Evolutionary conservation across 2,329 filamentous ascomycete species (phyloP).

Genomic region (Dactylellina parvicollis): DNA sequence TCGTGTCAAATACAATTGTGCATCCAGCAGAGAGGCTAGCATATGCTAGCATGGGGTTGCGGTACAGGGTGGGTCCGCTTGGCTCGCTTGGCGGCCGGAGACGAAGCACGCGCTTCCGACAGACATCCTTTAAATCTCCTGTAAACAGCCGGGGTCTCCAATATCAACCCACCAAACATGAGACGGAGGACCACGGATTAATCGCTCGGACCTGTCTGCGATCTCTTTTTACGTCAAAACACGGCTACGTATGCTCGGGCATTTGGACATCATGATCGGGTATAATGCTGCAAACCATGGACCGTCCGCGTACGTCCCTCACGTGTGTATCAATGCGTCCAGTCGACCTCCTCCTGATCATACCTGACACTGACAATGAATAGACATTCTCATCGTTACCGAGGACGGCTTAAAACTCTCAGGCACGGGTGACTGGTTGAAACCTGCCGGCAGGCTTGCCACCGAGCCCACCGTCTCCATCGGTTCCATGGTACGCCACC

Average conservation of each 20-base stretch:
- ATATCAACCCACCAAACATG: conserved; percentile 32
- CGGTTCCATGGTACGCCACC: conserved; percentile 49
- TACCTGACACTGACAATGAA: not conserved
- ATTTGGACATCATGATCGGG: not conserved
- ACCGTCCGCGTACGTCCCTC: not conserved
- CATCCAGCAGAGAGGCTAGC: too few relatives aligned
- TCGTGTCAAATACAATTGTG: too few relatives aligned
- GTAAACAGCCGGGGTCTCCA: conserved; percentile 13
- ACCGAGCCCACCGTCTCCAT: conserved; percentile 13
- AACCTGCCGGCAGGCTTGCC: conserved; percentile 30
- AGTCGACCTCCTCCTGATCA: not conserved
- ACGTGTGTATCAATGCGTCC: not conserved
- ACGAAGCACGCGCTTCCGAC: conserved; percentile 45
- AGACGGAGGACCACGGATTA: conserved; percentile 23
- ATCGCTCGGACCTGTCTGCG: not conserved
- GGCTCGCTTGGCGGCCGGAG: conserved; percentile 46
- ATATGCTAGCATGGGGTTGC: too few relatives aligned
- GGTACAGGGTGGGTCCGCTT: too few relatives aligned
- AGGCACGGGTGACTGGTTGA: conserved; percentile 23
- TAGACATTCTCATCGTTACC: not conserved
- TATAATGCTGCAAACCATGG: not conserved
- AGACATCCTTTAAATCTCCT: too few relatives aligned
- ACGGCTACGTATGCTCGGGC: not conserved
- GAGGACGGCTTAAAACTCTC: not conserved
- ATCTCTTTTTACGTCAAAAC: not conserved